Percentiles rank a stretch among this genome's conserved stretches.
phyloP scores from a whole-genome alignment of 2,329 filamentous ascomycete species.

The Elsinoe necatrix region DNA sequence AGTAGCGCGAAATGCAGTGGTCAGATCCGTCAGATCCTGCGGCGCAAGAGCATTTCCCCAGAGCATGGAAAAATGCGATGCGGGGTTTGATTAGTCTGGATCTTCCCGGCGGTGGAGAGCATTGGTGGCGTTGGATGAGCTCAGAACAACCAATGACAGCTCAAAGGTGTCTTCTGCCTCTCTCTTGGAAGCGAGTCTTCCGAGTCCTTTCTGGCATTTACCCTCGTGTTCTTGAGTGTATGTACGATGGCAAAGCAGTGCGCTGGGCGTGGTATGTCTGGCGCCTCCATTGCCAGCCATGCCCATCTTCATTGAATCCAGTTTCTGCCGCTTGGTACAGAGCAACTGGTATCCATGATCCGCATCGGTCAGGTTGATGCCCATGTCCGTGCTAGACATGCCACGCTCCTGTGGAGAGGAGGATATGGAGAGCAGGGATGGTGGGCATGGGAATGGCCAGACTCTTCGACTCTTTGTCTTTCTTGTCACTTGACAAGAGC shows the following conservation, averaged over 20 bases:
- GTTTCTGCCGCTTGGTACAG: neutral
- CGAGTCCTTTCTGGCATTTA: conserved; percentile 7
- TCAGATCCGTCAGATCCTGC: conserved; percentile 5
- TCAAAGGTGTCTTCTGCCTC: neutral
- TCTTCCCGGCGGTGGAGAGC: neutral
- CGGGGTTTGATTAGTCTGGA: conserved; percentile 13
- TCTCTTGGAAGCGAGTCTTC: conserved; percentile 7
- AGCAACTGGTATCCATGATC: neutral
- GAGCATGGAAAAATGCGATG: conserved; percentile 6
- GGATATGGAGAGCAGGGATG: neutral
- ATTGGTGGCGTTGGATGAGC: neutral
- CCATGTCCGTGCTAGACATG: conserved; percentile 2
- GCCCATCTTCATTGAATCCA: neutral
- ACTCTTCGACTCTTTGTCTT: neutral
- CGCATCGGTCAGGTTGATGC: conserved; percentile 6
- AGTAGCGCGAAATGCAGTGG: conserved; percentile 8
- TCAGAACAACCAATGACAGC: neutral
- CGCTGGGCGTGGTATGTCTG: neutral
- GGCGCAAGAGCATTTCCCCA: conserved; percentile 9
- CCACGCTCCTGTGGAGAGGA: neutral
- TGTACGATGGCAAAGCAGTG: neutral
- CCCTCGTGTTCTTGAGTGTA: neutral
- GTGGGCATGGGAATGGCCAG: neutral
- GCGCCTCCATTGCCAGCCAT: conserved; percentile 4
- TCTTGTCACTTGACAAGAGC: neutral